phyloP scores from a whole-genome alignment of 2,329 filamentous ascomycete genomes.

The Fusarium fracticaudum region DNA sequence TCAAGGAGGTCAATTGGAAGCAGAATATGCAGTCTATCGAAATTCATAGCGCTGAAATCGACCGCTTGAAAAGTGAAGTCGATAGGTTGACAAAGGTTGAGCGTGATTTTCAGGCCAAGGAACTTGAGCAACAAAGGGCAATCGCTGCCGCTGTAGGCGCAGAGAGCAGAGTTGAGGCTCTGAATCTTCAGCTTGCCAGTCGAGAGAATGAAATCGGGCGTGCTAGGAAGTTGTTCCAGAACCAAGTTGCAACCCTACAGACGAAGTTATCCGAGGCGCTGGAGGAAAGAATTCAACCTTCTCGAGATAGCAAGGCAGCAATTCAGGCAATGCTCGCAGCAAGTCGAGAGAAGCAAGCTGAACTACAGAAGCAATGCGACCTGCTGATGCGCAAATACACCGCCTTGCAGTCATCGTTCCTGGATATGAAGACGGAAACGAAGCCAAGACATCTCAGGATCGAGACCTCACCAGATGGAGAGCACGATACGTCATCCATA shows the following conservation, averaged over 20 bases:
- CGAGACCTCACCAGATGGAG: conserved; percentile 37
- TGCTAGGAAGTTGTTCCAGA: conserved; percentile 55
- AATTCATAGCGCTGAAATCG: conserved; percentile 68
- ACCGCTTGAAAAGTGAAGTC: conserved; percentile 67
- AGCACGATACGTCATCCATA: conserved; percentile 50
- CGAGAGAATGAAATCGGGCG: conserved; percentile 58
- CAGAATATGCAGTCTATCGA: conserved; percentile 73
- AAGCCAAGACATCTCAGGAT: conserved; percentile 33
- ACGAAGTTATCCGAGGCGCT: conserved; percentile 54
- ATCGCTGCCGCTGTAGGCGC: conserved; percentile 68
- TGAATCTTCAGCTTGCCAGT: conserved; percentile 66
- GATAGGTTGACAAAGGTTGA: conserved; percentile 68
- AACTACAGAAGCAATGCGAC: conserved; percentile 62
- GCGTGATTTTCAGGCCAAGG: conserved; percentile 70
- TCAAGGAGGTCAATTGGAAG: conserved; percentile 70
- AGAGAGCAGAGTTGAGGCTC: conserved; percentile 66
- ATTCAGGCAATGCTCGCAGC: conserved; percentile 59
- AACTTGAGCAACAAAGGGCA: conserved; percentile 66
- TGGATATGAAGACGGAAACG: conserved; percentile 56
- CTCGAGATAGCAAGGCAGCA: conserved; percentile 47
- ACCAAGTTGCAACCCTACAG: conserved; percentile 60
- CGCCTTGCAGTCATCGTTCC: conserved; percentile 59
- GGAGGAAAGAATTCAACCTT: conserved; percentile 40
- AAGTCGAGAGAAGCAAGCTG: conserved; percentile 63
- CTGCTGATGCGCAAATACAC: conserved; percentile 63